Percentiles rank a stretch among this genome's conserved stretches.
Conservation (phyloP, 345 rosid genomes). For the Microthlaspi erraticum region DNA sequence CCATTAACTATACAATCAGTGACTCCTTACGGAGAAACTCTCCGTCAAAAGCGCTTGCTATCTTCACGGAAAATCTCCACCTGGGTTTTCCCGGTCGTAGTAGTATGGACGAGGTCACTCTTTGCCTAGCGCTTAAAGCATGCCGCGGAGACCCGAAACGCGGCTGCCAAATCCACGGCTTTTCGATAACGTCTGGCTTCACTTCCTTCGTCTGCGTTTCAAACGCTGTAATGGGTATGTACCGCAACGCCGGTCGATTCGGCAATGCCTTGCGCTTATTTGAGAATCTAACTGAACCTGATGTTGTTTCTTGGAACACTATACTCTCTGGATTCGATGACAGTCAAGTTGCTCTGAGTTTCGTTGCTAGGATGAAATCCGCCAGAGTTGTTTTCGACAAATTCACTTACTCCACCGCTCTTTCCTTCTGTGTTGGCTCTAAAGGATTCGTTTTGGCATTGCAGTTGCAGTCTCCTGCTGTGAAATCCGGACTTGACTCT, state of each 20-base stretch:
- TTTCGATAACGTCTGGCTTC: conserved; percentile 66
- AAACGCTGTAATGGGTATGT: conserved; percentile 75
- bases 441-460: conserved; percentile 67
- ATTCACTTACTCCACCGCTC: conserved; percentile 62
- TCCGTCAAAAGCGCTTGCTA: conserved; percentile 49
- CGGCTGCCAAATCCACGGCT: conserved; percentile 76
- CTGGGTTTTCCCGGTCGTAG: conserved; percentile 36
- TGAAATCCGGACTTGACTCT: conserved; percentile 59
- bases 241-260: conserved; percentile 63
- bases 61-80: conserved; percentile 52
- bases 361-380: conserved; percentile 61
- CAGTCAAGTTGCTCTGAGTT: conserved; percentile 54
- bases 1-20: conserved; percentile 51
- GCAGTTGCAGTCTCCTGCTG: conserved; percentile 64
- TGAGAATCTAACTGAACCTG: conserved; percentile 63
- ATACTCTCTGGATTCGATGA: conserved; percentile 74
- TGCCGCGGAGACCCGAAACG: conserved; percentile 56
- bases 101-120: conserved; percentile 57
- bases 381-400: conserved; percentile 63
- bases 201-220: conserved; percentile 58
- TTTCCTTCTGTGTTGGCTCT: conserved; percentile 59
- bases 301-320: conserved; percentile 91
- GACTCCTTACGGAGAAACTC: conserved; percentile 45
- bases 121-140: conserved; percentile 71
- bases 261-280: conserved; percentile 60